These are phyloP conservation scores for Nannizzia gypsea DNA, from an alignment of 2,329 filamentous ascomycete genomes.

Conservation along the genomic window DNA sequence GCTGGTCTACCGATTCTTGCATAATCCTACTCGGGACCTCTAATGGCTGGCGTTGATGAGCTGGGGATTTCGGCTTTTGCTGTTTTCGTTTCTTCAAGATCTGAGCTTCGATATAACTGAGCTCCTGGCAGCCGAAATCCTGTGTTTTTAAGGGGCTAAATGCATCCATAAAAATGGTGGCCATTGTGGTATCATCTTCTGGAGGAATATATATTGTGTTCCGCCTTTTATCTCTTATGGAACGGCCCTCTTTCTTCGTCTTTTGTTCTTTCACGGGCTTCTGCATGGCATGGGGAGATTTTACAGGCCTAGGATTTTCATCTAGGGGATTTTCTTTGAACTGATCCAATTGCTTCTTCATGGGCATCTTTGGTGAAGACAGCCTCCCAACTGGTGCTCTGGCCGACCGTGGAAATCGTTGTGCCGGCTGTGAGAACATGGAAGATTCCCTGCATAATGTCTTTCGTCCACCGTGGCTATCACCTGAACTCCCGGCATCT, in stretches of 20 bases:
- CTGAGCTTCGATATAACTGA: constrained; percentile 25
- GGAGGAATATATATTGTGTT: constrained; percentile 33
- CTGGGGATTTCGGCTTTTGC: constrained; percentile 14
- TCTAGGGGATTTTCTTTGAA: background rate
- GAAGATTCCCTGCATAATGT: constrained; percentile 20
- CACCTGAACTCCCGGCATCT: constrained; percentile 16
- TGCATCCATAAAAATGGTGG: constrained; percentile 34
- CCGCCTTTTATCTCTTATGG: constrained; percentile 26
- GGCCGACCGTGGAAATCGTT: constrained; percentile 26
- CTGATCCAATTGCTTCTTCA: constrained; percentile 6
- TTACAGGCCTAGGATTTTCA: background rate
- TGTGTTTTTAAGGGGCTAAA: constrained; percentile 31
- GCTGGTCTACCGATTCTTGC: constrained; percentile 31
- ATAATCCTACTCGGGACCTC: constrained; percentile 30
- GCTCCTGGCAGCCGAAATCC: constrained; percentile 16
- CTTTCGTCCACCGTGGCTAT: constrained; percentile 14
- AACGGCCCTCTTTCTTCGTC: constrained; percentile 11
- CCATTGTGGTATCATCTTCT: constrained; percentile 33
- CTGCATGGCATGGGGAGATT: constrained; percentile 7
- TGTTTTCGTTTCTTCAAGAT: constrained; percentile 24
- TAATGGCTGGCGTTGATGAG: constrained; percentile 35
- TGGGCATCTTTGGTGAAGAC: constrained; percentile 13
- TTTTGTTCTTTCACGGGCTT: constrained; percentile 14
- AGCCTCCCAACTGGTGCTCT: constrained; percentile 21
- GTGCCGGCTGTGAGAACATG: constrained; percentile 30